Evolutionary conservation across 2,329 filamentous ascomycete genomes (phyloP).

Genomic region (Colletotrichum sp.): DNA sequence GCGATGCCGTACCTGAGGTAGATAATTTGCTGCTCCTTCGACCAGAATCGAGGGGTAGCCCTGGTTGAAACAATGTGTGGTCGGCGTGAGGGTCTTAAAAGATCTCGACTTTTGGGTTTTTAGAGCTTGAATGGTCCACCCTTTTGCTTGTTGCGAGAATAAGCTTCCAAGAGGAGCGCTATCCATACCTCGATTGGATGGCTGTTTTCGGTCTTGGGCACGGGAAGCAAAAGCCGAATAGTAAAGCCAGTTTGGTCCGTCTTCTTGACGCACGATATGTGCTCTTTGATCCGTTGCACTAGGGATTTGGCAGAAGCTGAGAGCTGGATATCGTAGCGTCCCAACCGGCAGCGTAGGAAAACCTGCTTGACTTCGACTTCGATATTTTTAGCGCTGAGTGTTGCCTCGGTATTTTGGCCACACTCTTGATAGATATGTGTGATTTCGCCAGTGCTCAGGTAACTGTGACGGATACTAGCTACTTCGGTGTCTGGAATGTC

Average conservation of each 20-base stretch:
- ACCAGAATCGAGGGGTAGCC: background rate
- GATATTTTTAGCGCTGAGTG: background rate
- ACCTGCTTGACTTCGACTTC: background rate
- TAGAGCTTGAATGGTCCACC: background rate
- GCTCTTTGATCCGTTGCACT: background rate
- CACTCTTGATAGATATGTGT: rapidly evolving
- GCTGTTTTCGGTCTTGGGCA: background rate
- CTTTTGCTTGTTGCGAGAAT: background rate
- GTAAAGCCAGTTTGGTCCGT: background rate
- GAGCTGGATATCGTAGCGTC: background rate
- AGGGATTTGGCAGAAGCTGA: background rate
- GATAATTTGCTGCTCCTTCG: background rate
- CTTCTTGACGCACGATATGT: background rate
- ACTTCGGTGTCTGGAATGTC: background rate
- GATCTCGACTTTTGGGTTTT: background rate
- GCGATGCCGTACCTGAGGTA: background rate
- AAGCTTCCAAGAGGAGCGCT: background rate
- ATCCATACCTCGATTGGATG: background rate
- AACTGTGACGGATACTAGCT: background rate
- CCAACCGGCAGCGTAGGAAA: background rate
- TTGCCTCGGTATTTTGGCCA: background rate
- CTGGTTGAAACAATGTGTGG: background rate
- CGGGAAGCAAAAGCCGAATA: background rate
- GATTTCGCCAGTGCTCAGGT: background rate
- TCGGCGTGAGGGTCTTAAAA: background rate